Evolutionary conservation across 257 asterid species (phyloP), one percentile per base, ranked within the genome.

Genomic region (Oldenlandia corymbosa): DNA sequence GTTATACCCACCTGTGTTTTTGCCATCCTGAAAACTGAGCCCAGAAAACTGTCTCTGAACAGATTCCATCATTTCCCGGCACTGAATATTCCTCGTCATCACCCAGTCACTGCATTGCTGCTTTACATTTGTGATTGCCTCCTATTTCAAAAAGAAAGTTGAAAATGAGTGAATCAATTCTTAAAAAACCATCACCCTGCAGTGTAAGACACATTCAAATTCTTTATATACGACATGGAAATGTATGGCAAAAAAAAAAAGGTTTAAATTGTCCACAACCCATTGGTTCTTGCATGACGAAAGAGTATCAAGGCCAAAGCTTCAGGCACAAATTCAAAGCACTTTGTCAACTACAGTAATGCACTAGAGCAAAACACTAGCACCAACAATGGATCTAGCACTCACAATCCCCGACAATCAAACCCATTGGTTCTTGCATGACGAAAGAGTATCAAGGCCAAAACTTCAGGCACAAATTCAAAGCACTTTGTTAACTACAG

Each of bases 91-190:
- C 78, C 99, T 76, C 11, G 97, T 89, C 91, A 86, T 87, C 81
- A 87, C 89, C 56, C 83, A 92, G 78, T 89, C 99, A 71, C 91
- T 83, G 84, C 97, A 84, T 75, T 87, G 99, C 61, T 92, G 97
- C 87, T 89, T 92, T 54, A 89, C 87, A 23, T 75, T 81, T 41
- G 84, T 84, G 48, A 92, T 85, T 46, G 97, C 99, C 12, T 92
- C 99, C 99, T 92, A 89, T 82, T 68, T 31, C 66, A 56, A 57
- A 65, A 53, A 62, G 28, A 47, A 51, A 58, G 17, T 48, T 1
- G 39, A 26, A 10, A 34, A 52, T 57, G n/a, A 63, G 68, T 46
- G 58, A 60, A 53, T 37, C 20, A 10, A 56, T 55, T 27, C 26
- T 18, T 6, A 1, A 4, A 47, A 45, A 43, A 42, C 18, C 18